Conservation (phyloP, 108 stramenopile genomes). For the Pseudonitzschia multiseries region DNA sequence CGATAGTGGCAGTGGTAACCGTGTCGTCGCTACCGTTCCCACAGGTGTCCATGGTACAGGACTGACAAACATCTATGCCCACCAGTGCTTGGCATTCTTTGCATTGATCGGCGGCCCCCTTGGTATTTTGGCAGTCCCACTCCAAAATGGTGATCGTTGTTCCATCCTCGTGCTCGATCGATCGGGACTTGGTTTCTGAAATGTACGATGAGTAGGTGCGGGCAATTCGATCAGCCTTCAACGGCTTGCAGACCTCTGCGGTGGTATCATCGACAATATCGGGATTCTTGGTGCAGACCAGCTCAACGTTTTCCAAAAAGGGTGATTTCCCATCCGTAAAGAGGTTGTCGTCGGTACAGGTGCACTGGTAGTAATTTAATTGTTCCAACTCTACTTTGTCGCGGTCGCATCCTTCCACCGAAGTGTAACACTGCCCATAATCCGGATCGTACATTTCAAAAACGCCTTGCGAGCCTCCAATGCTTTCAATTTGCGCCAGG, state of each 20-base stretch:
- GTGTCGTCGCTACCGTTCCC: background rate
- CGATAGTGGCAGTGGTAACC: background rate
- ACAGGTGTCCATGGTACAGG: background rate
- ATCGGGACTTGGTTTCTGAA: background rate
- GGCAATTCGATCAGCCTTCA: background rate
- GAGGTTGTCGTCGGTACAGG: background rate
- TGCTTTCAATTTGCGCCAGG: background rate
- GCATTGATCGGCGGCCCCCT: background rate
- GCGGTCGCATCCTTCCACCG: background rate
- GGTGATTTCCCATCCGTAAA: background rate
- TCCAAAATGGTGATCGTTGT: background rate
- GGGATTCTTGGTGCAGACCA: background rate
- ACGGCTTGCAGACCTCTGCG: background rate
- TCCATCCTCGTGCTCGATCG: background rate
- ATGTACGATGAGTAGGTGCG: background rate
- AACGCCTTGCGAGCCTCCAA: background rate
- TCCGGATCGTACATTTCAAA: conserved; percentile 19
- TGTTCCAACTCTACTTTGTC: conserved; percentile 1
- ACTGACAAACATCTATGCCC: background rate
- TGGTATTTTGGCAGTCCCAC: background rate
- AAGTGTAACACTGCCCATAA: conserved; percentile 12
- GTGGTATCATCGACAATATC: background rate
- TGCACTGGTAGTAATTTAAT: background rate
- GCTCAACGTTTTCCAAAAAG: conserved; percentile 2
- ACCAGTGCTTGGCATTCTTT: background rate